Percentiles rank a stretch among this genome's conserved stretches.
Conservation (phyloP, 177 flowering plant species). For the Viscum album region DNA sequence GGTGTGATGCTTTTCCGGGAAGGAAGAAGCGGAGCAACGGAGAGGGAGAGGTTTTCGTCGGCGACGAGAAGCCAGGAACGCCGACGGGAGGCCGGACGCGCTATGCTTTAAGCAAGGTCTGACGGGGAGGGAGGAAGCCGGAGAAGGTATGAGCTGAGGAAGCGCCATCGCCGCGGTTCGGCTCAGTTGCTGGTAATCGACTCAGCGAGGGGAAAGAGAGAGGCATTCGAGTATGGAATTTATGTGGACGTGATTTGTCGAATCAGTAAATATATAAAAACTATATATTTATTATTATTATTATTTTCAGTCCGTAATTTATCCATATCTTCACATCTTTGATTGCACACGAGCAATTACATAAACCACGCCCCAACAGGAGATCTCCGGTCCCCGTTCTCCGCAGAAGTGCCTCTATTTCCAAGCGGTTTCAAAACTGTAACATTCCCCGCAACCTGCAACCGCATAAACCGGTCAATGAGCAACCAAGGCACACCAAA, state of each 20-base stretch:
- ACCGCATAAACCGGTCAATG: too few relatives aligned
- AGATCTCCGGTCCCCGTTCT: constrained; percentile 27
- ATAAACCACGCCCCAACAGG: constrained; percentile 25
- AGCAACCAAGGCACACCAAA: too few relatives aligned
- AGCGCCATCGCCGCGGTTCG: constrained; percentile 35
- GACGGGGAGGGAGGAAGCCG: constrained; percentile 28
- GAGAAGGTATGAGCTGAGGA: constrained; percentile 40
- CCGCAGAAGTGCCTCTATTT: constrained; percentile 20
- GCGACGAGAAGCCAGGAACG: constrained; percentile 8
- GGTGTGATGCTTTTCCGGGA: constrained; percentile 52
- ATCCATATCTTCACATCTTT: too few relatives aligned
- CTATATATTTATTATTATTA: too few relatives aligned
- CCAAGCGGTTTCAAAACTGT: constrained; percentile 25
- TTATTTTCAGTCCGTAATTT: too few relatives aligned
- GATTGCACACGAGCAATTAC: too few relatives aligned
- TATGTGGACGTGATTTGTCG: neutral
- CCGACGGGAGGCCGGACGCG: constrained; percentile 2
- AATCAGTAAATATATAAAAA: too few relatives aligned
- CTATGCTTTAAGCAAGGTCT: constrained; percentile 27
- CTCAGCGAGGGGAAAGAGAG: neutral
- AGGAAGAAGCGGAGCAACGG: constrained; percentile 61
- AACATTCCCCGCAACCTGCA: constrained; percentile 25
- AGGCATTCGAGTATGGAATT: neutral
- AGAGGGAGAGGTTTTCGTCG: constrained; percentile 19
- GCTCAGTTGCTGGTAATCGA: neutral